Conservation (phyloP, 257 asterid genomes). For the Solanum chaucha region DNA sequence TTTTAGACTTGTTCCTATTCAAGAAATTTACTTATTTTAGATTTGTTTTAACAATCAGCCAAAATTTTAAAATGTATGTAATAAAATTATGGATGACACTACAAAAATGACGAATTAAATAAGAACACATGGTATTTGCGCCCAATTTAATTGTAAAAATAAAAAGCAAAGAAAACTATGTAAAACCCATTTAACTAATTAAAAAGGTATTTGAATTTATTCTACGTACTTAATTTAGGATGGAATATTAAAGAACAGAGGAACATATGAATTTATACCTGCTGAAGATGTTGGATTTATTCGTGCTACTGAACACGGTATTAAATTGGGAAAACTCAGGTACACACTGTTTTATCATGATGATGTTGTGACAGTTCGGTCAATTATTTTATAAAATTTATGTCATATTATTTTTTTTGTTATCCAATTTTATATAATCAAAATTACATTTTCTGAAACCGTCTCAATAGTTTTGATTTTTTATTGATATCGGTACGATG, state of each 20-base stretch:
- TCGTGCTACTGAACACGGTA: slow-evolving; percentile 69
- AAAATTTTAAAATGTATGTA: no score
- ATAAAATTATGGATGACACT: no score
- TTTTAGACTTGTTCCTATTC: no score
- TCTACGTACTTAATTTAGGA: slow-evolving; percentile 29
- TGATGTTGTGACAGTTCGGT: background rate
- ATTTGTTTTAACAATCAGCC: no score
- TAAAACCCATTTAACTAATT: no score
- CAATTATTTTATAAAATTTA: no score
- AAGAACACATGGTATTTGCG: no score
- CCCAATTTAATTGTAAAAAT: background rate
- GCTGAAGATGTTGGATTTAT: slow-evolving; percentile 89
- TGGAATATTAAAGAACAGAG: slow-evolving; percentile 82
- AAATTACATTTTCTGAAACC: background rate
- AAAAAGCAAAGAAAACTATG: background rate
- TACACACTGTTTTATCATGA: slow-evolving; percentile 5
- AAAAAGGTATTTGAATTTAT: no score
- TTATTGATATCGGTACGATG: background rate
- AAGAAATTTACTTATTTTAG: no score
- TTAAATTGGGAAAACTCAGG: slow-evolving; percentile 94
- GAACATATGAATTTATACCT: slow-evolving; percentile 75
- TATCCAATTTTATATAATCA: background rate
- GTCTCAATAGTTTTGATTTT: background rate
- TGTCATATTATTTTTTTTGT: background rate
- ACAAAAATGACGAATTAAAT: no score